These are phyloP conservation scores for Calycina herbarum DNA, from an alignment of 2,329 filamentous ascomycete genomes.

Conservation along the genomic window DNA sequence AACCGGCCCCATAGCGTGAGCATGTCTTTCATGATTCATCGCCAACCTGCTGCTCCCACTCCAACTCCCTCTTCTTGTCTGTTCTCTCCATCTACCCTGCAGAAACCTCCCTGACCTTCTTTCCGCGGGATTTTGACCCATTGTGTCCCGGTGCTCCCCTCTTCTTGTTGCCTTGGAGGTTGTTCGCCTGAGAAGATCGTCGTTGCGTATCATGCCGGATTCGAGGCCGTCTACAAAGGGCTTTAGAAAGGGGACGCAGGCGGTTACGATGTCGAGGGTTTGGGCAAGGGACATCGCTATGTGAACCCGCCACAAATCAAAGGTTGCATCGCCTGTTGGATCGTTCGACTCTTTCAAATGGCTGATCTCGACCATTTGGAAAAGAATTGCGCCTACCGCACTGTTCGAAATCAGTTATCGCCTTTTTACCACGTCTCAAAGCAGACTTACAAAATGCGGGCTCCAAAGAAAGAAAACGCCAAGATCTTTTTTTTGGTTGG, in stretches of 20 bases:
- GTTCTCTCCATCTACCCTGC: neutral
- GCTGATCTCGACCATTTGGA: neutral
- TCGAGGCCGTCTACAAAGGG: constrained; percentile 21
- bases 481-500: constrained; percentile 36
- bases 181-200: constrained; percentile 14
- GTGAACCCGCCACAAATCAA: constrained; percentile 7
- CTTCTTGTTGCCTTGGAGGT: neutral
- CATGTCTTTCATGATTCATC: neutral
- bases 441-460: constrained; percentile 37
- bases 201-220: constrained; percentile 18
- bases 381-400: constrained; percentile 6
- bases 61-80: neutral
- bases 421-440: neutral
- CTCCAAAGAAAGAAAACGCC: constrained; percentile 16
- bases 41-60: neutral
- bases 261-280: constrained; percentile 19
- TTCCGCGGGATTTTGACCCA: neutral
- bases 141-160: neutral
- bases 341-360: neutral
- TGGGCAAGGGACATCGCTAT: constrained; percentile 13
- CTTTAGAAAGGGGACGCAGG: constrained; percentile 25
- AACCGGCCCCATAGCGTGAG: constrained; percentile 9
- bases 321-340: neutral
- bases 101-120: neutral
- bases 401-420: neutral